These are phyloP conservation scores for Claviceps cyperi DNA, from an alignment of 2,329 filamentous ascomycete genomes.

Conservation along the genomic window DNA sequence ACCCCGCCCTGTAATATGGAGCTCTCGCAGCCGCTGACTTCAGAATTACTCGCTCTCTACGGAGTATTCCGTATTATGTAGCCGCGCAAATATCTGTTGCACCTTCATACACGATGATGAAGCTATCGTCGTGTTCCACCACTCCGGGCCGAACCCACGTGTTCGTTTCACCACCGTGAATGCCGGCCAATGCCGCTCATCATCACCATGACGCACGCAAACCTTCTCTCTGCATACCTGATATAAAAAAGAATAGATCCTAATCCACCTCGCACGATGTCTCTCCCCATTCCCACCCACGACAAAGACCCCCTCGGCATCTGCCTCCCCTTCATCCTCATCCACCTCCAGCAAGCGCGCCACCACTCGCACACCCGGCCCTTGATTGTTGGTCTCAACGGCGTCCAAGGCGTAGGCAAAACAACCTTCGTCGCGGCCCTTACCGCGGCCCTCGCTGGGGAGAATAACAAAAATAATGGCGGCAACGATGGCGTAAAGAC, in stretches of 20 bases:
- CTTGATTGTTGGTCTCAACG: slow-evolving; percentile 75
- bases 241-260: not conserved
- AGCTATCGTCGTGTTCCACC: too few relatives aligned
- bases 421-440: slow-evolving; percentile 68
- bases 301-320: slow-evolving; percentile 68
- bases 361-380: slow-evolving; percentile 35
- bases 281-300: slow-evolving; percentile 31
- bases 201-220: too few relatives aligned
- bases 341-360: slow-evolving; percentile 37
- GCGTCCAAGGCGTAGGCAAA: slow-evolving; percentile 85
- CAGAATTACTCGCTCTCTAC: too few relatives aligned
- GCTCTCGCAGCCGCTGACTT: too few relatives aligned
- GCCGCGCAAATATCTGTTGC: too few relatives aligned
- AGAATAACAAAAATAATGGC: slow-evolving; percentile 1
- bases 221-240: too few relatives aligned
- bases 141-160: too few relatives aligned
- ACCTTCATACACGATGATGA: too few relatives aligned
- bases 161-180: too few relatives aligned
- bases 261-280: not conserved
- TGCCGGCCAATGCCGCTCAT: too few relatives aligned
- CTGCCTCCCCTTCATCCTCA: slow-evolving; percentile 49
- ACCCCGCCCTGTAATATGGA: too few relatives aligned
- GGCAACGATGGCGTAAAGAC: slow-evolving; percentile 37
- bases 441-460: slow-evolving; percentile 40
- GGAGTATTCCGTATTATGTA: too few relatives aligned